Base-by-base conservation (phyloP, 148 eudicot genomes). In the Rhododendron molle region DNA sequence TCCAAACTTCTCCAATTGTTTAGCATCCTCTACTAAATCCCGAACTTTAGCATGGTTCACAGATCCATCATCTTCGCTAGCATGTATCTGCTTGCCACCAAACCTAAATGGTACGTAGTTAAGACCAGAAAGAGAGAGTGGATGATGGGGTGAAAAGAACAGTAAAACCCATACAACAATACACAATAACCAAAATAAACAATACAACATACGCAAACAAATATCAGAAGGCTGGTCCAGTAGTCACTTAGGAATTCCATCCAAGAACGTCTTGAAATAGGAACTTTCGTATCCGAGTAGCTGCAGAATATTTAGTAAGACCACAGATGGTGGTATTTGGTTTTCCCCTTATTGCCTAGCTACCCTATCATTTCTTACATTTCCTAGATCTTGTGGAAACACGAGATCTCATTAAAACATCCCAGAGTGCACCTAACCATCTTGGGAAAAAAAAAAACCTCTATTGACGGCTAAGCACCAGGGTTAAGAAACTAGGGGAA, bases 61-160 rank as follows among this genome's bases (percentile, higher is more conserved):
- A 4, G 92, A 88, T 56, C 98, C 98, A 86, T 95, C 98, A 89
- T 97, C 98, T 85, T 88, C 90, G 83, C 93, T 93, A 13, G 98
- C 98, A 81, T 90, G 91, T 79, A 97, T 85, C 80, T 95, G 95
- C 88, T 87, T 94, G 47, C 98, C 98, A 21, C 94, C 98, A 91
- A 97, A 97, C 98, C 99, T 97, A 82, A 76, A 86, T 36, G 36
- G 47, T 83, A 16, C 43, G 71, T 5, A 30, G 76, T 67, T 38
- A 30, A 26, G 5, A 85, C 9, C 34, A 82, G 40, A 47, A 81
- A 58, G 34, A 23, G 20, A n/a, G 26, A n/a, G 60, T 10, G 20
- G 36, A 12, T 23, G 78, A 38, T 16, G 78, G 78, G 76, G 78
- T 34, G 23, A 38, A 34, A 15, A 20, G n/a, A 38, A 38, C 46